Percentiles rank a stretch among this genome's conserved stretches.
Conservation (phyloP, 331 rosid genomes). For the Ulmus americana region DNA sequence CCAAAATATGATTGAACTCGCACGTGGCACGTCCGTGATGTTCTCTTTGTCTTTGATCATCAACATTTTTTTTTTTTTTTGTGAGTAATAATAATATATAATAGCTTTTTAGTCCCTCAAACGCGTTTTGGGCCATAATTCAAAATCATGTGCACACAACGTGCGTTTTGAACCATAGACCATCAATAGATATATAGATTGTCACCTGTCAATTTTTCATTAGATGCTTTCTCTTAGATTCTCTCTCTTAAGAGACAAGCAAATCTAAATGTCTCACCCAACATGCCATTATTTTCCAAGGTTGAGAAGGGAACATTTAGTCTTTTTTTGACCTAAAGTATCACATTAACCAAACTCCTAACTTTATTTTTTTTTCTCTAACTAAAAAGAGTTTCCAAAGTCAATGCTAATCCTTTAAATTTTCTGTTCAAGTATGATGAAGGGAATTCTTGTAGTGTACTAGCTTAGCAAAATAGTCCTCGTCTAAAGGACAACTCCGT, state of each 20-base stretch:
- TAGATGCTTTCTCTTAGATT: slow-evolving; percentile 7
- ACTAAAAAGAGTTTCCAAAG: slow-evolving; percentile 3
- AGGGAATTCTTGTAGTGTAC: neutral
- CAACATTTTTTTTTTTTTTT: too few species aligned
- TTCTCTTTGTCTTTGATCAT: too few species aligned
- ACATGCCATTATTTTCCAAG: slow-evolving; percentile 38
- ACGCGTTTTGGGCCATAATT: slow-evolving; percentile 37
- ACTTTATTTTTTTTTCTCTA: too few species aligned
- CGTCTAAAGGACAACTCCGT: neutral
- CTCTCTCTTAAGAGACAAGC: neutral
- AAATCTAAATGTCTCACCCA: slow-evolving; percentile 24
- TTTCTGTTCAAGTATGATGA: neutral
- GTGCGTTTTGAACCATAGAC: slow-evolving; percentile 28
- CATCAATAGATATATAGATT: slow-evolving; percentile 16
- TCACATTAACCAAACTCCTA: neutral
- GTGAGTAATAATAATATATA: too few species aligned
- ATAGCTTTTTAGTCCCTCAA: slow-evolving; percentile 8
- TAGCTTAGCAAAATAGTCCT: neutral
- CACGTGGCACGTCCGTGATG: neutral
- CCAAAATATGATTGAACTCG: neutral
- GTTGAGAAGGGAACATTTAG: slow-evolving; percentile 27
- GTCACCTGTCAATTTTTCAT: slow-evolving; percentile 44
- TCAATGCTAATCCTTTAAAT: slow-evolving; percentile 1
- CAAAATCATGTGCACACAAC: slow-evolving; percentile 43
- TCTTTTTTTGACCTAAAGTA: slow-evolving; percentile 31